Evolutionary conservation across 345 rosid genomes (phyloP).

Genomic region (Rhodamnia argentea): DNA sequence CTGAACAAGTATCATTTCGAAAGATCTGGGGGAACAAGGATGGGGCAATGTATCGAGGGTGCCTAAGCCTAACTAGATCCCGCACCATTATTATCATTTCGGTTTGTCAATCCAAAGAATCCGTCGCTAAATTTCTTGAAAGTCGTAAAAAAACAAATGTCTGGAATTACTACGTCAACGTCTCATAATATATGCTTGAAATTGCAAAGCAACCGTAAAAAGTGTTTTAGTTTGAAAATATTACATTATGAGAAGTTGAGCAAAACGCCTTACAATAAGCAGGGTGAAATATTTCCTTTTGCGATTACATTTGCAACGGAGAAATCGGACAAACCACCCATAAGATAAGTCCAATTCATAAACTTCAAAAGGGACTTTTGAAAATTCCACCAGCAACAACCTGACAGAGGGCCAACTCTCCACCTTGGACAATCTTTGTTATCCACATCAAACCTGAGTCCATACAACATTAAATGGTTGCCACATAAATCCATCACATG

Average conservation of each 20-base stretch:
- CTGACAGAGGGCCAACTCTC: not conserved
- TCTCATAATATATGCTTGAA: not conserved
- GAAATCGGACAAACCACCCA: not conserved
- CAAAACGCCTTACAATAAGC: not conserved
- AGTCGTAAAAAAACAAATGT: not conserved
- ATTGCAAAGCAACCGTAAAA: not conserved
- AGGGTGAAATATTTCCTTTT: not conserved
- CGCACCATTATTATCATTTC: not conserved
- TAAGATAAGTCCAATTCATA: not conserved
- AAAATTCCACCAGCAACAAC: not conserved
- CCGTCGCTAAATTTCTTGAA: not conserved
- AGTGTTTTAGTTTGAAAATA: not conserved
- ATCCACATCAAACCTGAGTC: constrained; percentile 15
- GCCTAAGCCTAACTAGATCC: not conserved
- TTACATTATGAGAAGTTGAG: not conserved
- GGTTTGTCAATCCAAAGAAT: not conserved
- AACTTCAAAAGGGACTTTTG: not conserved
- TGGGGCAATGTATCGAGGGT: not conserved
- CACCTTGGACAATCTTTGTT: not conserved
- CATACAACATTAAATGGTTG: constrained; percentile 21
- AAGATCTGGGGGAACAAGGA: not conserved
- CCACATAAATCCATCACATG: constrained; percentile 24
- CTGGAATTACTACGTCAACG: not conserved
- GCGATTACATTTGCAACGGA: not conserved
- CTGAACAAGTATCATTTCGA: not conserved